A percentile compares a stretch with the other conserved stretches of the same genome.
Evolutionary conservation across 495 filamentous ascomycete species (phyloP).

Genomic region (Tuber umbilicatum): DNA sequence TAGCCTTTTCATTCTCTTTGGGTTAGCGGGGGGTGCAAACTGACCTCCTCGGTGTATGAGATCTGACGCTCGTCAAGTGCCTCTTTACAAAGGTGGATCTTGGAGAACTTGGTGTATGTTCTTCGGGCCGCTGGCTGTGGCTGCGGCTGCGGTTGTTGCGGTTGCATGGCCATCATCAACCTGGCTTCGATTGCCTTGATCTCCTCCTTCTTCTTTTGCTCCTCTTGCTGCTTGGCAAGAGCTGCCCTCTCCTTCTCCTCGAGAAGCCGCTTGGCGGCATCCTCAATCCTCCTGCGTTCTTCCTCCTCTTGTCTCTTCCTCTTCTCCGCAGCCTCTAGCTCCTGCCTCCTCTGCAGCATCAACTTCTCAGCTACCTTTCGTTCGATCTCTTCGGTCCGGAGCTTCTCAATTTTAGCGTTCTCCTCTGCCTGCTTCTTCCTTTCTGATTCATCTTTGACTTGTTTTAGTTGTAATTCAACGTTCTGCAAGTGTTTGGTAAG

Average conservation of each 20-base stretch:
- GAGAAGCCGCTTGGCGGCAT: slow-evolving; percentile 43
- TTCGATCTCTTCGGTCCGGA: slow-evolving; percentile 34
- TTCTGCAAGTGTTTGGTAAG: slow-evolving; percentile 21
- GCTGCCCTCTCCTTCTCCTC: slow-evolving; percentile 45
- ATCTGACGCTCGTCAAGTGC: slow-evolving; percentile 40
- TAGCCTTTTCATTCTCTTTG: slow-evolving; percentile 8
- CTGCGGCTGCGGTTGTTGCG: slow-evolving; percentile 18
- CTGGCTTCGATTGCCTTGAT: slow-evolving; percentile 8
- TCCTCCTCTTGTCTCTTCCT: slow-evolving; percentile 50
- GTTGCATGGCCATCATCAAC: slow-evolving; percentile 18
- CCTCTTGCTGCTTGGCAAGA: slow-evolving; percentile 8
- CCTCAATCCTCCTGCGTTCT: slow-evolving; percentile 47
- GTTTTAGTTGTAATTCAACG: slow-evolving; percentile 27
- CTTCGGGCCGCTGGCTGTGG: slow-evolving; percentile 12
- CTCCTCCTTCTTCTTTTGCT: slow-evolving; percentile 10
- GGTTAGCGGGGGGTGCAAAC: slow-evolving; percentile 5
- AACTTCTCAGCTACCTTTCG: slow-evolving; percentile 32
- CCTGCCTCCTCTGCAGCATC: slow-evolving; percentile 17
- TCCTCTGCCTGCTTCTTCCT: slow-evolving; percentile 27
- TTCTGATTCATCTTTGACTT: slow-evolving; percentile 30
- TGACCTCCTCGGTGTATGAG: slow-evolving; percentile 40
- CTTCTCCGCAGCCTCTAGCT: slow-evolving; percentile 11
- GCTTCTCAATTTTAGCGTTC: slow-evolving; percentile 21
- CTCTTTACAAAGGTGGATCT: slow-evolving; percentile 40
- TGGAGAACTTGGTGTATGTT: slow-evolving; percentile 41